Evolutionary conservation across 805 yeast genomes (phyloP).

Genomic region (Candida tallmaniae): DNA sequence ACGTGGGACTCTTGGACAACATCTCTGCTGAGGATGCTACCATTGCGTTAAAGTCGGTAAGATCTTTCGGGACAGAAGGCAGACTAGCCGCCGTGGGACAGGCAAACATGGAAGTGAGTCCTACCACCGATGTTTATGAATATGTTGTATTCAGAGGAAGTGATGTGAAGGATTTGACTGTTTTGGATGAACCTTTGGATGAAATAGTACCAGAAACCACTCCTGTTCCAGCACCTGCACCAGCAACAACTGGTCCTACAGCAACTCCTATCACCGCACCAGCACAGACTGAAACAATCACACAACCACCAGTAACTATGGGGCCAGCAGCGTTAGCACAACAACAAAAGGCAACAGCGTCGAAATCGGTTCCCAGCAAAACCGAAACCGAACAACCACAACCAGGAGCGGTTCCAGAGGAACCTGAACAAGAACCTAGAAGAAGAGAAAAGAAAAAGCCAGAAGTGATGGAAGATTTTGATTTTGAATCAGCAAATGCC

Average conservation of each 20-base stretch:
- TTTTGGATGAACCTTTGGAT: conserved; percentile 67
- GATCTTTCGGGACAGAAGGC: conserved; percentile 90
- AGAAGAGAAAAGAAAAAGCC: background rate
- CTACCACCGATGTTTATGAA: conserved; percentile 66
- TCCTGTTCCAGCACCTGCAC: conserved; percentile 9
- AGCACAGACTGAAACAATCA: conserved; percentile 4
- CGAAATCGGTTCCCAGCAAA: conserved; percentile 4
- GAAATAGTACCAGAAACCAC: conserved; percentile 50
- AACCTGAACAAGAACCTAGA: background rate
- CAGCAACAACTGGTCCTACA: conserved; percentile 9
- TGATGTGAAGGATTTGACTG: conserved; percentile 85
- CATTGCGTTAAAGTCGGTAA: conserved; percentile 74
- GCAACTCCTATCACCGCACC: conserved; percentile 6
- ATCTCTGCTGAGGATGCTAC: conserved; percentile 90
- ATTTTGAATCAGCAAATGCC: conserved; percentile 71
- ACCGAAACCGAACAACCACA: conserved; percentile 5
- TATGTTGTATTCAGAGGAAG: conserved; percentile 83
- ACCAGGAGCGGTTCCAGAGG: conserved; percentile 12
- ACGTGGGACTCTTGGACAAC: conserved; percentile 82
- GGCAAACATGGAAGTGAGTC: conserved; percentile 64
- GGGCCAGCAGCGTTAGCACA: background rate
- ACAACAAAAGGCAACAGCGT: background rate
- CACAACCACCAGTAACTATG: conserved; percentile 1
- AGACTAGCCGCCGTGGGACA: conserved; percentile 56
- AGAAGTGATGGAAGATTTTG: conserved; percentile 49